Base-by-base conservation (phyloP, 768 basidiomycete species). In the Suillus subalutaceus region DNA sequence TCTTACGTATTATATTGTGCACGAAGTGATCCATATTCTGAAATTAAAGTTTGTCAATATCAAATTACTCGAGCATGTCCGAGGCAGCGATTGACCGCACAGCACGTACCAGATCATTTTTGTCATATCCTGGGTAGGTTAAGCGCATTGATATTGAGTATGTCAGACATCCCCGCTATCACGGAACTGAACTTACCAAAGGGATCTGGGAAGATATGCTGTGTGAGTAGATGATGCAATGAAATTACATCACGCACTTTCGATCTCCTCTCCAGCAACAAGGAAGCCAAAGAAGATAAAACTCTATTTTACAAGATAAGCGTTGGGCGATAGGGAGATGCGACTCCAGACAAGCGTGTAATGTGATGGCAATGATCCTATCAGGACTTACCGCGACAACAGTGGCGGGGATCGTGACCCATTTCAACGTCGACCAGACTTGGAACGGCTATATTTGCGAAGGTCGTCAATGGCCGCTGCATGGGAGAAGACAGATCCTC, bases 251-350 rank as follows among this genome's bases (percentile, higher is more conserved):
- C 32, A 79, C 87, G 70, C 66, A 90, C 89, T 89, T 76, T 90
- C 89, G 64, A 91, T 90, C 76, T 90, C 90, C 75, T 90, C 89
- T 53, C 89, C 89, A 37, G 89, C 88, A 58, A 88, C 88, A 66
- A 91, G 74, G 79, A 90, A 91, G 9, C 90, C 90, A 72, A 90
- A 90, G 81, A 89, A 91, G 65, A 89, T 81, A 74, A 91, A 90
- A 70, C 82, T 82, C 85, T 89, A 48, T 23, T 55, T 43, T 38
- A 35, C 68, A 63, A 61, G 37, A 62, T 64, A 65, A 46, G 43
- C 55, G 63, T 46, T 30, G 53, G 15, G 30, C 9, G 52, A 32
- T 53, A 20, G 35, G 65, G 41, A 68, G 16, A 48, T 18, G 44
- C 3, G 20, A 56, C 12, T 23, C 35, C 61, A 26, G 30, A 4